A percentile compares a stretch with the other conserved stretches of the same genome.
Evolutionary conservation across 306 rosid species (phyloP).

Genomic region (Corylus heterophylla): DNA sequence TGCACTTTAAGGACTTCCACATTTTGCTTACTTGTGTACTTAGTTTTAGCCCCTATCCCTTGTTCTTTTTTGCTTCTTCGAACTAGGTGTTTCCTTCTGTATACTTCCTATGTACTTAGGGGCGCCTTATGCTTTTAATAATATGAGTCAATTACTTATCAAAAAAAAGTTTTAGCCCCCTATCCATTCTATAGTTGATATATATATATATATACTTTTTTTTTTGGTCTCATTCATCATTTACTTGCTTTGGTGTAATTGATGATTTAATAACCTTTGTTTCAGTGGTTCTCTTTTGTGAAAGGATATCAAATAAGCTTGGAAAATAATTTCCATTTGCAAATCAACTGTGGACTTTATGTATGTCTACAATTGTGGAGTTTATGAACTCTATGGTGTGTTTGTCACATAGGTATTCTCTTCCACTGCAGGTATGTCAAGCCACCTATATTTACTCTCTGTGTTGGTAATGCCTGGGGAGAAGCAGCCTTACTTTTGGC

Average conservation of each 20-base stretch:
- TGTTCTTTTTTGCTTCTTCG: too few species aligned
- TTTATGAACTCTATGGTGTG: neutral
- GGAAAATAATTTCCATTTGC: neutral
- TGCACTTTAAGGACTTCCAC: neutral
- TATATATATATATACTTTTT: neutral
- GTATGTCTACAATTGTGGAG: neutral
- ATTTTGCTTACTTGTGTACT: neutral
- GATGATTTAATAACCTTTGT: neutral
- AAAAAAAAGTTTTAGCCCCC: neutral
- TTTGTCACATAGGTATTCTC: slow-evolving; percentile 23
- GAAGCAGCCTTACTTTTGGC: slow-evolving; percentile 99
- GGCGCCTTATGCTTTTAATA: too few species aligned
- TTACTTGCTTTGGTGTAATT: neutral
- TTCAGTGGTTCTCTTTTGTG: neutral
- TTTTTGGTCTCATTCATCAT: neutral
- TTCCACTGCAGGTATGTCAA: slow-evolving; percentile 62
- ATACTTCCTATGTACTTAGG: too few species aligned
- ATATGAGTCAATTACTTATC: too few species aligned
- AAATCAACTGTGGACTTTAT: neutral
- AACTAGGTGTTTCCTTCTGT: too few species aligned
- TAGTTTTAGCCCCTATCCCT: neutral
- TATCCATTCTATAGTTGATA: neutral
- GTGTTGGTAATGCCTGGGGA: slow-evolving; percentile 99
- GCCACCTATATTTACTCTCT: slow-evolving; percentile 88
- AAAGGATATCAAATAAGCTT: neutral